Evolutionary conservation across 768 basidiomycete genomes (phyloP), one percentile per base, ranked within the genome.

Genomic region (Russula griseocarnosa): DNA sequence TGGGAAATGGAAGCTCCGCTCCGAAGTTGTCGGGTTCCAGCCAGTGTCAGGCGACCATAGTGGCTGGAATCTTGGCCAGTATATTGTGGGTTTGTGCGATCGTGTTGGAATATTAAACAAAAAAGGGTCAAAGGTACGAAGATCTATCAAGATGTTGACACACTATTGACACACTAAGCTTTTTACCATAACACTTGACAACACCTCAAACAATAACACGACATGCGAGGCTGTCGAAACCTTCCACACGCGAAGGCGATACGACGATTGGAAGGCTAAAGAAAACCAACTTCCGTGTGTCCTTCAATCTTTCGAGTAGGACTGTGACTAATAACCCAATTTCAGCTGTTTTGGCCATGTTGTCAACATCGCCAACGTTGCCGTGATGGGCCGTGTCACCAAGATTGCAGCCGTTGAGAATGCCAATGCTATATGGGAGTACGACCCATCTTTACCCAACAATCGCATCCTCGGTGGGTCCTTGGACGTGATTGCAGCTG

Each of bases 41-140:
- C 18, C 51, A 3, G 16, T 60, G 26, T 54, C 32, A 8, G 60
- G 60, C 2, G 32, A 46, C 3, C 51, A 60, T 28, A 60, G 60
- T 36, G 60, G 60, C 1, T 20, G 18, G 30, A 60, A 60, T 7
- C 52, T 60, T 1, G 60, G 60, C 16, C 8, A 30, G 1, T 60
- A 52, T 18, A n/a, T 44, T n/a, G 51, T 60, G 0, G 59, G 59
- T 3, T 18, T 60, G 9, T 53, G 28, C 14, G 60, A 60, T 24
- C 16, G 22, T 20, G 22, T 60, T 1, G 52, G 60, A 20, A 60
- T 54, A 13, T 28, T 8, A 2, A 49, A 49, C 47, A 11, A 49
- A 24, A 26, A 26, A 14, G 47, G 22, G 0, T 24, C 24, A 14
- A 36, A 36, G 34, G 34, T 36, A 36, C 3, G 34, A 34, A 10